Percentiles rank a stretch among this genome's conserved stretches.
Evolutionary conservation across 768 basidiomycete genomes (phyloP).

Genomic region (Naganishia vishniacii): DNA sequence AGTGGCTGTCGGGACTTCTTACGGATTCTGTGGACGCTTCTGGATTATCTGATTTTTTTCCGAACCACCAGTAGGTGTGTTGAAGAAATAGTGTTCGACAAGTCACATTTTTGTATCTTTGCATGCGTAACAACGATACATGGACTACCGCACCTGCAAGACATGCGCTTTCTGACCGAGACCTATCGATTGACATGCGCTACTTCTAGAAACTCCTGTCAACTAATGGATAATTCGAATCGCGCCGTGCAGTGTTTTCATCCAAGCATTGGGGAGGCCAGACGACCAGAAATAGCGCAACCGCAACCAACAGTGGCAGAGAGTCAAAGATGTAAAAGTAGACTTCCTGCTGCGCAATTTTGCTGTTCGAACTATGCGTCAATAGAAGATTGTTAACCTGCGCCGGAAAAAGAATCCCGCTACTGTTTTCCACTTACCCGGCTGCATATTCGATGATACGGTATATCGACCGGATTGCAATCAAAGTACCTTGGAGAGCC

Average conservation of each 20-base stretch:
- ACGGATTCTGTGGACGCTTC: neutral
- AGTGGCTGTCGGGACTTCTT: conserved; percentile 10
- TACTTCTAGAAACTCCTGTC: neutral
- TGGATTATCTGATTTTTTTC: too few relatives aligned
- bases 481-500: neutral
- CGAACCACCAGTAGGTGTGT: too few relatives aligned
- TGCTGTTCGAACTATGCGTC: conserved; percentile 48
- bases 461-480: conserved; percentile 59
- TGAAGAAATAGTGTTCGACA: too few relatives aligned
- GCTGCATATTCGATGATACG: conserved; percentile 59
- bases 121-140: too few relatives aligned
- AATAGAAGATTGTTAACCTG: neutral
- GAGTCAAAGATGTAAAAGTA: conserved; percentile 67
- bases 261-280: conserved; percentile 57
- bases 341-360: conserved; percentile 57
- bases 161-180: too few relatives aligned
- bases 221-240: neutral
- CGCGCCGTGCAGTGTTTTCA: neutral
- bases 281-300: conserved; percentile 56
- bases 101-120: too few relatives aligned
- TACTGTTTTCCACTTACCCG: conserved; percentile 52
- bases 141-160: too few relatives aligned
- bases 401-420: neutral
- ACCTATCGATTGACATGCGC: too few relatives aligned
- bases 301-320: conserved; percentile 61